A percentile compares a stretch with the other conserved stretches of the same genome.
Conservation (phyloP, 2,329 filamentous ascomycete genomes). For the Colletotrichum phormii region DNA sequence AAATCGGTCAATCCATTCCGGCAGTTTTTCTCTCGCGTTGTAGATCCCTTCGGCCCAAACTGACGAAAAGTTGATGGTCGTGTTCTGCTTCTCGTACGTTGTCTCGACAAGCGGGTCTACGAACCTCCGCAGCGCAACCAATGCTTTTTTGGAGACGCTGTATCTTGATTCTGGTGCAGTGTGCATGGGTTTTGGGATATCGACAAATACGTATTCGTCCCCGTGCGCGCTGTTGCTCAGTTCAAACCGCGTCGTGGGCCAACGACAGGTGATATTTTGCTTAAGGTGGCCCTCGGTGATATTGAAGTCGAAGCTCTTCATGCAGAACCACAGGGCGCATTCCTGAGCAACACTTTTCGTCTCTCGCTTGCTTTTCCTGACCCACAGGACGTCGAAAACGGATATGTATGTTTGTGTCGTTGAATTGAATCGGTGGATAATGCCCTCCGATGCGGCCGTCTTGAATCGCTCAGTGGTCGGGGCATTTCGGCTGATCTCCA, state of each 20-base stretch:
- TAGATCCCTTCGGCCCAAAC: conserved; percentile 53
- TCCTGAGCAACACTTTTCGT: conserved; percentile 42
- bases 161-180: conserved; percentile 42
- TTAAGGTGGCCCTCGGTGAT: conserved; percentile 44
- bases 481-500: conserved; percentile 39
- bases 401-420: conserved; percentile 47
- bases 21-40: conserved; percentile 45
- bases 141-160: conserved; percentile 45
- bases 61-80: conserved; percentile 47
- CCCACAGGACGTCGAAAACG: conserved; percentile 49
- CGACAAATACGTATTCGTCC: conserved; percentile 47
- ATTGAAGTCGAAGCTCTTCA: conserved; percentile 45
- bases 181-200: conserved; percentile 46
- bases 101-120: conserved; percentile 47
- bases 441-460: conserved; percentile 40
- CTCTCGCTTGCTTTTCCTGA: conserved; percentile 39
- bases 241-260: conserved; percentile 45
- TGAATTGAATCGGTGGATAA: conserved; percentile 32
- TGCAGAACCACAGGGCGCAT: conserved; percentile 52
- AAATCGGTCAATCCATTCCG: conserved; percentile 48
- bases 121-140: conserved; percentile 47
- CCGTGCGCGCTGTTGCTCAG: conserved; percentile 41
- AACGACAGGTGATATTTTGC: conserved; percentile 41
- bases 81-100: conserved; percentile 44
- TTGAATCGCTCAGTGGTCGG: conserved; percentile 43